A percentile compares a stretch with the other conserved stretches of the same genome.
Conservation (phyloP, 352 stramenopile species). For the Globisporangium mamillatum region DNA sequence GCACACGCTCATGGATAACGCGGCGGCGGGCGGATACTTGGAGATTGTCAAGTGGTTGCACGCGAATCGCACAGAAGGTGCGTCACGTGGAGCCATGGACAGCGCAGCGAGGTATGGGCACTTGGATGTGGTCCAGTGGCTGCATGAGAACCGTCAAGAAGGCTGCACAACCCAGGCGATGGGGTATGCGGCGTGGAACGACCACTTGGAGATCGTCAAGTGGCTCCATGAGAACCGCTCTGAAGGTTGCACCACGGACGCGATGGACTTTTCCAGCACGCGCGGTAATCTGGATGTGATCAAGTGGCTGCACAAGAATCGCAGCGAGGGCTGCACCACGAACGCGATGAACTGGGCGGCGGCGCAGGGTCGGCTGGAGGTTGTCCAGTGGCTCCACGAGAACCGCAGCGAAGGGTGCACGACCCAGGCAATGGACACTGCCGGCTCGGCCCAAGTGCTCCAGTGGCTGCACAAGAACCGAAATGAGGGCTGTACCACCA, state of each 20-base stretch:
- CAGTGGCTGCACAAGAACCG: conserved; percentile 21
- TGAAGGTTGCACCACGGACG: conserved; percentile 56
- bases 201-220: conserved; percentile 43
- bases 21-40: conserved; percentile 11
- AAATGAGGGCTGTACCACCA: conserved; percentile 19
- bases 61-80: conserved; percentile 12
- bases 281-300: conserved; percentile 19
- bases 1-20: conserved; percentile 21
- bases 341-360: conserved; percentile 25
- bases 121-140: conserved; percentile 30
- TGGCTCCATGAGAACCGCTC: conserved; percentile 56
- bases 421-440: conserved; percentile 23
- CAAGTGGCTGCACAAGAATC: conserved; percentile 19
- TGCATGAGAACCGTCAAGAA: conserved; percentile 34
- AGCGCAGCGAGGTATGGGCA: conserved; percentile 10
- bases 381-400: conserved; percentile 27
- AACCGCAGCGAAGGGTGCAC: conserved; percentile 21
- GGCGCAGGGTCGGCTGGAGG: conserved; percentile 16
- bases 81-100: conserved; percentile 16
- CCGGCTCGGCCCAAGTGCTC: conserved; percentile 11
- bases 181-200: conserved; percentile 28
- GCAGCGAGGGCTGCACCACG: conserved; percentile 18
- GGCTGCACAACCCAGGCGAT: conserved; percentile 20
- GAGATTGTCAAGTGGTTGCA: conserved; percentile 23
- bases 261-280: conserved; percentile 41